Base-by-base conservation (phyloP, 2,329 filamentous ascomycete species). In the Colletotrichum lini region DNA sequence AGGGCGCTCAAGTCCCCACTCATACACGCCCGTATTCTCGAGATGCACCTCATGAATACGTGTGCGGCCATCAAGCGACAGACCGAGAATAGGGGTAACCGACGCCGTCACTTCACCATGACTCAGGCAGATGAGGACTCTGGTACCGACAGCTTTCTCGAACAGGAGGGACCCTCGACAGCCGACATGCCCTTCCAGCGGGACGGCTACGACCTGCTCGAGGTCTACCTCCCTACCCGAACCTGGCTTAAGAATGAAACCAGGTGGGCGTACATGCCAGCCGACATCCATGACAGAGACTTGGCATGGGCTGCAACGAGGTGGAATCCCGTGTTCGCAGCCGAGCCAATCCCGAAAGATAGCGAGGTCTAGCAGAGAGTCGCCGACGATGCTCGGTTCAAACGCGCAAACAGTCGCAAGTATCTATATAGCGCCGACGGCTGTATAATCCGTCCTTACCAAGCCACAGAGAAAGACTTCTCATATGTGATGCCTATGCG, bases 161-260 rank as follows among this genome's bases (percentile, higher is more conserved):
- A 82, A 23, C 80, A 85, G 18, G 82, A 80, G 26, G 89, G 89
- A 0, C 88, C 87, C 4, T 82, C 83, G 0, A 86, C 84, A 0
- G 75, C 86, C 13, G 86, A 89, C 63, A 84, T 89, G 13, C 88
- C 88, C 0, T 89, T 83, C 66, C 83, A 87, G 61, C 80, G 89
- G 26, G 89, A 91, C 69, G 85, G 87, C 56, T 91, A 90, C 75
- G 89, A 91, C 75, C 84, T 87, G 81, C 81, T 91, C 38, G 83
- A 90, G 76, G 86, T 86, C 1, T 90, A 88, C 73, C 75, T 90
- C 58, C 89, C 89, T 0, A 87, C 87, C 72, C 82, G 89, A 26
- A 84, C 83, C 56, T 91, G 88, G 88, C 83, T 79, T 58, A 81
- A 80, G 18, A 80, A 84, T 10, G 75, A 82, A 5, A 76, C 79